Evolutionary conservation across 176 grass and related monocot species (phyloP).

Genomic region (Thalia dealbata): DNA sequence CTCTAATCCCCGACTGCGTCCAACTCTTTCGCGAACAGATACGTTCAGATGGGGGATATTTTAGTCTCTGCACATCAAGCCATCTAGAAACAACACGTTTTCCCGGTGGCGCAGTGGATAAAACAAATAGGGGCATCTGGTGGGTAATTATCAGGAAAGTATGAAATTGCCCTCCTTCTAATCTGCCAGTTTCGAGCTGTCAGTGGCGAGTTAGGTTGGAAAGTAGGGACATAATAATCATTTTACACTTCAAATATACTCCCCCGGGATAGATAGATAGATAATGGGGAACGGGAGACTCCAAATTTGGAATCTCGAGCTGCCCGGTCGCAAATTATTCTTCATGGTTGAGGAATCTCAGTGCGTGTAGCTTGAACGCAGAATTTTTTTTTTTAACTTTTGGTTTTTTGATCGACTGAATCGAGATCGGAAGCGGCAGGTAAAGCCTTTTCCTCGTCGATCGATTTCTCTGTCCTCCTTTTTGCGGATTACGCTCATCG

Average conservation of each 20-base stretch:
- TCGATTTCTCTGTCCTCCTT: neutral
- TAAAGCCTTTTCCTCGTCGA: neutral
- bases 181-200: neutral
- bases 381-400: neutral
- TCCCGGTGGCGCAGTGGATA: neutral
- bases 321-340: neutral
- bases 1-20: too few species aligned
- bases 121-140: neutral
- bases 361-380: too few species aligned
- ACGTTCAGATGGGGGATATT: neutral
- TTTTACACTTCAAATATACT: neutral
- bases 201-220: neutral
- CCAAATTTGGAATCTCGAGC: neutral
- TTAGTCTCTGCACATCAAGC: neutral
- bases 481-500: neutral
- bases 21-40: neutral
- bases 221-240: neutral
- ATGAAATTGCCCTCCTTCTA: neutral
- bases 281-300: neutral
- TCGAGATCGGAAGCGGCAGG: neutral
- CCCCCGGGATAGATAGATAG: too few species aligned
- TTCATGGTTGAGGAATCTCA: neutral
- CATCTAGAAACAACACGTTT: neutral
- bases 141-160: neutral
- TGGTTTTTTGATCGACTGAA: neutral